Conservation (phyloP, 257 asterid species). For the Solanum habrochaites region DNA sequence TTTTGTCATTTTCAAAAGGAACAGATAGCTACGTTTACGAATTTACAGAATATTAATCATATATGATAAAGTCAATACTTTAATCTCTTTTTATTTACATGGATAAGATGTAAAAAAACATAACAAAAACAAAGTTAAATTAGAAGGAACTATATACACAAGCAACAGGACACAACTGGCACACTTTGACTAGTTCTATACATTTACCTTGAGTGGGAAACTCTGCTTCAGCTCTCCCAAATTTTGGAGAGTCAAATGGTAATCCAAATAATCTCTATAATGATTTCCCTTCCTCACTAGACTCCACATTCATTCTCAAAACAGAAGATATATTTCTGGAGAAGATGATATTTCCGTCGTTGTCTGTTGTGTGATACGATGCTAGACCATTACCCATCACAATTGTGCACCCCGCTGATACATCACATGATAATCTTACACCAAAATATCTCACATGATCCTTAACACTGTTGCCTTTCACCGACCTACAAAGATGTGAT, state of each 20-base stretch:
- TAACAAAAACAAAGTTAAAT: not conserved
- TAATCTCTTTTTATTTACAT: not conserved
- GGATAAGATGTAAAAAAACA: not conserved
- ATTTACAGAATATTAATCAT: not conserved
- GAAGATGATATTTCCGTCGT: conserved; percentile 54
- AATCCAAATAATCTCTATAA: conserved; percentile 3
- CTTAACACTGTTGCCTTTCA: conserved; percentile 68
- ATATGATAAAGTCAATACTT: not conserved
- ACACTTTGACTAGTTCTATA: not conserved
- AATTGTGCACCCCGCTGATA: conserved; percentile 45
- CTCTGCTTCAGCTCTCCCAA: not conserved
- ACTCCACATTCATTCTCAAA: conserved; percentile 22
- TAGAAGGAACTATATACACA: not conserved
- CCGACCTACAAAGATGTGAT: conserved; percentile 50
- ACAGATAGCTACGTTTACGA: not conserved
- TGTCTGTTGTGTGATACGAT: conserved; percentile 32
- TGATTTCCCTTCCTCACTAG: not conserved
- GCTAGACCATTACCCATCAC: conserved; percentile 42
- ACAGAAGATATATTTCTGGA: conserved; percentile 29
- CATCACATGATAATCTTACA: conserved; percentile 61
- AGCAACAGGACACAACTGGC: not conserved
- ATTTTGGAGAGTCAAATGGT: not conserved
- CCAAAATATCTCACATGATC: conserved; percentile 78
- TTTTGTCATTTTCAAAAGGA: not conserved
- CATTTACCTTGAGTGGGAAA: not conserved